A percentile compares a stretch with the other conserved stretches of the same genome.
These are phyloP conservation scores for Irpex sp. DNA, from an alignment of 1,284 basidiomycete genomes.

Conservation along the genomic window DNA sequence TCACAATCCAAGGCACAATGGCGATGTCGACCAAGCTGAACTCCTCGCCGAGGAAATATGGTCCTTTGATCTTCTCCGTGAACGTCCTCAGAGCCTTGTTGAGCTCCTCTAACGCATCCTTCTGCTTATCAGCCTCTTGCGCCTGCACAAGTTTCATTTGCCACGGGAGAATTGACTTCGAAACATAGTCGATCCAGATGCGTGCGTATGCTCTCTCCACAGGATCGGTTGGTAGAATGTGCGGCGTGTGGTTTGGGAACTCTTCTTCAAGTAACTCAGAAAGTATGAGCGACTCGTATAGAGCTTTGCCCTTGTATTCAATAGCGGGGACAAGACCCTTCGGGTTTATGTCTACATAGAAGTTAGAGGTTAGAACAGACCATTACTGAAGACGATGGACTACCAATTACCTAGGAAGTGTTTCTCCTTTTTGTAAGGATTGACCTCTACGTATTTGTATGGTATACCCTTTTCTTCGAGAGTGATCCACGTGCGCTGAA, in stretches of 20 bases:
- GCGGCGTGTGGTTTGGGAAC: constrained; percentile 42
- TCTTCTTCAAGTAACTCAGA: constrained; percentile 63
- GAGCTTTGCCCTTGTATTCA: constrained; percentile 50
- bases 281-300: constrained; percentile 60
- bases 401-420: constrained; percentile 45
- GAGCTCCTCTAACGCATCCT: constrained; percentile 41
- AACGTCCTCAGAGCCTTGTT: constrained; percentile 45
- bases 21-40: constrained; percentile 58
- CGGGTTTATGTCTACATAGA: constrained; percentile 50
- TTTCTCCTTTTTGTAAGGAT: constrained; percentile 69
- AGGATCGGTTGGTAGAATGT: constrained; percentile 47
- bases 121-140: constrained; percentile 47
- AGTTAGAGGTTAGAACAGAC: not conserved
- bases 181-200: constrained; percentile 53
- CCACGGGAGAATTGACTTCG: constrained; percentile 47
- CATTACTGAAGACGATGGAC: not conserved
- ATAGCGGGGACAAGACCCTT: constrained; percentile 68
- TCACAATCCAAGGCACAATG: constrained; percentile 54
- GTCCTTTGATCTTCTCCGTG: constrained; percentile 45
- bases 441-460: constrained; percentile 65
- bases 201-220: constrained; percentile 45
- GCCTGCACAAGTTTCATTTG: constrained; percentile 52
- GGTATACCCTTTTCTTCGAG: constrained; percentile 64
- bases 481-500: constrained; percentile 65
- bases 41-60: constrained; percentile 56